Base-by-base conservation (phyloP, 306 rosid species). In the Prunus dulcis region DNA sequence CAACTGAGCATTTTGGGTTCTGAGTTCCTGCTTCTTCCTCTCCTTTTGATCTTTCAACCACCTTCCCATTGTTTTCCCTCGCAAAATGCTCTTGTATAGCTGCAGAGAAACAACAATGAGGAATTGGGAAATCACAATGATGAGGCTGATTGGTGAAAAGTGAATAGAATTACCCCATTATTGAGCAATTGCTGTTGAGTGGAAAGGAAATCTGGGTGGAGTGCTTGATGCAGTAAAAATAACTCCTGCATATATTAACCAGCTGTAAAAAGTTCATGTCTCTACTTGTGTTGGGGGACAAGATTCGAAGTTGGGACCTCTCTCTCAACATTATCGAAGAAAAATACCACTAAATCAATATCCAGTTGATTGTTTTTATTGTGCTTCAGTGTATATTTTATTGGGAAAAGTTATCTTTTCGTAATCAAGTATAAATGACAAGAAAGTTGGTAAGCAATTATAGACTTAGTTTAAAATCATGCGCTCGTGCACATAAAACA, bases 21-120 rank as follows among this genome's bases (percentile, higher is more conserved):
- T 86, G 82, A 92, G 79, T 89, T 92, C 98, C 76, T 90, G 97
- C 79, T 90, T 95, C 83, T 94, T 94, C 86, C 89, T 91, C 86
- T 91, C 97, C 83, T 91, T 94, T 79, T 94, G 98, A 89, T 91
- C 98, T 80, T 92, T 90, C 77, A 83, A 10, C 96, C 96, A 84
- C 76, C 91, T 92, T 25, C 97, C 95, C 78, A 81, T 84, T 77
- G 95, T 88, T 83, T 84, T 92, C 23, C 95, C 93, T 80, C 86
- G 84, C 76, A 92, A 34, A 78, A 94, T 79, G 86, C 96, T 88
- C 87, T 80, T 95, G 76, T 90, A 89, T 47, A 89, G 83, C 98
- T 90, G 92, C 83, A 78, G 52, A 74, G 79, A 74, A 75, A 75
- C 17, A 84, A 79, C 30, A 76, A 60, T 69, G 50, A 77, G 25